A percentile compares a stretch with the other conserved stretches of the same genome.
Conservation (phyloP, 2,329 filamentous ascomycete species). For the Aspergillus novofumigatus region DNA sequence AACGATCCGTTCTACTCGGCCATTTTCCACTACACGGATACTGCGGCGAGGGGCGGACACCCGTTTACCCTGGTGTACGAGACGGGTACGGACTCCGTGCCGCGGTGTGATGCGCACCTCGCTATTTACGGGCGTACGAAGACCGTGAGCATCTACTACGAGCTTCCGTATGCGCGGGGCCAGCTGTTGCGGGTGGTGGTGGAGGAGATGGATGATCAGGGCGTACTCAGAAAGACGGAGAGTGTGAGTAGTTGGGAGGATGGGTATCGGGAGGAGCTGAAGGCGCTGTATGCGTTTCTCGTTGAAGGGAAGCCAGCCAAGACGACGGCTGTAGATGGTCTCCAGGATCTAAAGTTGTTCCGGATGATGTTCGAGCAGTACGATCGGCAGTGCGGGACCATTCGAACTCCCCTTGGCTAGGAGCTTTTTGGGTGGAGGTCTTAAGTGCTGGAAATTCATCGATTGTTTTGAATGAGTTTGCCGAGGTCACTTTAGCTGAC, state of each 20-base stretch:
- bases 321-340: conserved; percentile 33
- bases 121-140: conserved; percentile 52
- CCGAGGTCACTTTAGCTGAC: neutral
- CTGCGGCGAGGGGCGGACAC: conserved; percentile 14
- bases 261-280: conserved; percentile 34
- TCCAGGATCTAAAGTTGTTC: conserved; percentile 35
- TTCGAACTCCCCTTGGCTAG: conserved; percentile 31
- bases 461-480: neutral
- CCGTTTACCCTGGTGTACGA: conserved; percentile 56
- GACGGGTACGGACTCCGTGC: conserved; percentile 51
- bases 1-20: conserved; percentile 41
- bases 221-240: conserved; percentile 25
- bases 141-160: conserved; percentile 52
- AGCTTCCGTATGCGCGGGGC: conserved; percentile 57
- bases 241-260: conserved; percentile 33
- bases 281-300: conserved; percentile 34
- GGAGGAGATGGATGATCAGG: conserved; percentile 27
- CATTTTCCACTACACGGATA: conserved; percentile 29
- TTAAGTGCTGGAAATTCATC: neutral
- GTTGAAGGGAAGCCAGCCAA: conserved; percentile 25
- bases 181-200: conserved; percentile 48
- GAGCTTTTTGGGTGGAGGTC: neutral
- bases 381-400: conserved; percentile 33
- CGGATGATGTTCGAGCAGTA: conserved; percentile 34
- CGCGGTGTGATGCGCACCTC: conserved; percentile 36